Percentiles rank a stretch among this genome's conserved stretches.
phyloP scores from a whole-genome alignment of 495 filamentous ascomycete species.

The Chaetomium tenue region DNA sequence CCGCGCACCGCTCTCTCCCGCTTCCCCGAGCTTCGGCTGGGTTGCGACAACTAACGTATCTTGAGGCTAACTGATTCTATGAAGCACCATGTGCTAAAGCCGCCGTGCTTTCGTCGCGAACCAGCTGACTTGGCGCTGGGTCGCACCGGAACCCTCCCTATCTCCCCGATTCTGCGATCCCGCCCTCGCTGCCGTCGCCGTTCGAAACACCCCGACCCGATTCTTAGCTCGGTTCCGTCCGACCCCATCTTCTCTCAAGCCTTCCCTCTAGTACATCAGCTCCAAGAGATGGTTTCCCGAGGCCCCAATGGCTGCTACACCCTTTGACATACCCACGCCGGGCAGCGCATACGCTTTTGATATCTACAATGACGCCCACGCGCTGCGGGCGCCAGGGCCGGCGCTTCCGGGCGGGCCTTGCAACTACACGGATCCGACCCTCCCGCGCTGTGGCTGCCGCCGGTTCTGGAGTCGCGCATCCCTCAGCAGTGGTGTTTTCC shows the following conservation, averaged over 20 bases:
- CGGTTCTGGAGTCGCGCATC: constrained; percentile 60
- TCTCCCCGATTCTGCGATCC: constrained; percentile 4
- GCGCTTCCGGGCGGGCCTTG: constrained; percentile 57
- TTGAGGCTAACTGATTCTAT: constrained; percentile 34
- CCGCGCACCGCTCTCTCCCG: constrained; percentile 15
- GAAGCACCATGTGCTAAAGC: constrained; percentile 45
- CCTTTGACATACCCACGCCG: constrained; percentile 41
- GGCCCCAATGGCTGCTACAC: constrained; percentile 51
- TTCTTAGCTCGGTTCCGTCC: constrained; percentile 9
- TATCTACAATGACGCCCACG: constrained; percentile 48
- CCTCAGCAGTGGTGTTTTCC: constrained; percentile 17
- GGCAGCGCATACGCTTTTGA: constrained; percentile 48
- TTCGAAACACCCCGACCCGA: constrained; percentile 5
- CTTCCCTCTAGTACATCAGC: constrained; percentile 15
- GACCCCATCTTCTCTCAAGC: not conserved
- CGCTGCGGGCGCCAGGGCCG: constrained; percentile 29
- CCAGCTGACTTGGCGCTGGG: constrained; percentile 40
- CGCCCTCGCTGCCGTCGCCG: not conserved
- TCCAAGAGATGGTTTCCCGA: constrained; percentile 33
- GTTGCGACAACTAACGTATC: constrained; percentile 25
- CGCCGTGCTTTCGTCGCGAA: constrained; percentile 38
- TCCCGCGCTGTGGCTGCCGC: constrained; percentile 60
- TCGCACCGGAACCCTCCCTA: constrained; percentile 26
- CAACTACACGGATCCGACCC: constrained; percentile 58
- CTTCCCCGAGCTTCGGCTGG: constrained; percentile 12